A percentile compares a stretch with the other conserved stretches of the same genome.
Evolutionary conservation across 139 green algal species (phyloP).

Genomic region (Asterochloris erici): DNA sequence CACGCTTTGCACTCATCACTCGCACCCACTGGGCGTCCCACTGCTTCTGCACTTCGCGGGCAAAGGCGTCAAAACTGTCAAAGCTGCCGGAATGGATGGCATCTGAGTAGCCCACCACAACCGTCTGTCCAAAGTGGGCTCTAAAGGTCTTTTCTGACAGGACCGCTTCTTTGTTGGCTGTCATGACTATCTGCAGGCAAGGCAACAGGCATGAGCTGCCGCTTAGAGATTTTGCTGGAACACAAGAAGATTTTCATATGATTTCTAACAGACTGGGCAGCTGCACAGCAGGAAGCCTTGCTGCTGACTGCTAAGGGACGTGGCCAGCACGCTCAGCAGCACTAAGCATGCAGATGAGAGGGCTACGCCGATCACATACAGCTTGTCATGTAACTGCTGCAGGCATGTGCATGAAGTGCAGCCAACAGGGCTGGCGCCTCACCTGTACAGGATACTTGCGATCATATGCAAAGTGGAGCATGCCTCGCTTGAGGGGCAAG

Average conservation of each 20-base stretch:
- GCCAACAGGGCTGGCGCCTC: too few relatives aligned
- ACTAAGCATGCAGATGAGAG: neutral
- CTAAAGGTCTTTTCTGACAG: conserved; percentile 52
- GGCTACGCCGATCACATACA: too few relatives aligned
- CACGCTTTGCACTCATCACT: conserved; percentile 27
- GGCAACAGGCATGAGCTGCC: neutral
- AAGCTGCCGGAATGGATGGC: conserved; percentile 43
- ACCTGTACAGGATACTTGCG: conserved; percentile 78
- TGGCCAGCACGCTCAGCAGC: too few relatives aligned
- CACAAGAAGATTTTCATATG: neutral
- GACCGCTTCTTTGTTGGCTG: conserved; percentile 63
- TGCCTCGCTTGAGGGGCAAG: conserved; percentile 84
- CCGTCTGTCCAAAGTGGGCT: conserved; percentile 31
- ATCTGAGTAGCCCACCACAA: conserved; percentile 43
- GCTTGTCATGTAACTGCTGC: neutral
- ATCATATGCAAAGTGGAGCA: conserved; percentile 82
- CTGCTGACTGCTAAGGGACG: neutral
- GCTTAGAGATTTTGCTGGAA: neutral
- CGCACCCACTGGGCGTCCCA: conserved; percentile 63
- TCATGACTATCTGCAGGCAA: conserved; percentile 53
- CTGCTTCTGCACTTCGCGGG: conserved; percentile 37
- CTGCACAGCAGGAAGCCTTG: neutral
- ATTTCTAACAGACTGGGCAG: neutral
- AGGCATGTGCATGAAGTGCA: neutral
- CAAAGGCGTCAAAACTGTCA: conserved; percentile 59